Evolutionary conservation across 495 filamentous ascomycete species (phyloP).

Genomic region (Aspergillus wentii): DNA sequence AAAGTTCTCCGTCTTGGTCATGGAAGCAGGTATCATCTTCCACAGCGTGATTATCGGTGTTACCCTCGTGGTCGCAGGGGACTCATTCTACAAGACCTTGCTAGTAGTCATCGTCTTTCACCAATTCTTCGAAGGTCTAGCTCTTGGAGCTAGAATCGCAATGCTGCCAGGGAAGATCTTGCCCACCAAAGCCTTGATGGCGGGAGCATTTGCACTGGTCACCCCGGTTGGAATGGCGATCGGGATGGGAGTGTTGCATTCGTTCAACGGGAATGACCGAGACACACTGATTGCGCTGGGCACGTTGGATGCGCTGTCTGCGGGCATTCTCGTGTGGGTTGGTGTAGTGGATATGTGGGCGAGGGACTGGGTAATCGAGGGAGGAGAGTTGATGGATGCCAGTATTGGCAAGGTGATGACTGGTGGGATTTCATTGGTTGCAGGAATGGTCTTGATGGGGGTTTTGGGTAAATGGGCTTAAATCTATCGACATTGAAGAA

Average conservation of each 20-base stretch:
- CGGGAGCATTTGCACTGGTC: conserved; percentile 31
- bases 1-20: conserved; percentile 54
- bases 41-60: conserved; percentile 53
- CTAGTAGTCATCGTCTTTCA: conserved; percentile 72
- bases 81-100: conserved; percentile 60
- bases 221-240: conserved; percentile 44
- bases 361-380: conserved; percentile 41
- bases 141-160: conserved; percentile 69
- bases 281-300: conserved; percentile 36
- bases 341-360: conserved; percentile 43
- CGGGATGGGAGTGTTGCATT: conserved; percentile 35
- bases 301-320: conserved; percentile 40
- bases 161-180: conserved; percentile 51
- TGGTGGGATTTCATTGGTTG: conserved; percentile 27
- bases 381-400: conserved; percentile 35
- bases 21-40: conserved; percentile 69
- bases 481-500: neutral
- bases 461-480: conserved; percentile 44
- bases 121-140: conserved; percentile 63
- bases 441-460: conserved; percentile 36
- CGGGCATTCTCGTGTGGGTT: conserved; percentile 43
- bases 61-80: conserved; percentile 32
- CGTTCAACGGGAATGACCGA: conserved; percentile 32
- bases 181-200: conserved; percentile 35
- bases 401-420: conserved; percentile 20